Conservation (phyloP, 78 protist genomes). For the Bigelowiella natans region DNA sequence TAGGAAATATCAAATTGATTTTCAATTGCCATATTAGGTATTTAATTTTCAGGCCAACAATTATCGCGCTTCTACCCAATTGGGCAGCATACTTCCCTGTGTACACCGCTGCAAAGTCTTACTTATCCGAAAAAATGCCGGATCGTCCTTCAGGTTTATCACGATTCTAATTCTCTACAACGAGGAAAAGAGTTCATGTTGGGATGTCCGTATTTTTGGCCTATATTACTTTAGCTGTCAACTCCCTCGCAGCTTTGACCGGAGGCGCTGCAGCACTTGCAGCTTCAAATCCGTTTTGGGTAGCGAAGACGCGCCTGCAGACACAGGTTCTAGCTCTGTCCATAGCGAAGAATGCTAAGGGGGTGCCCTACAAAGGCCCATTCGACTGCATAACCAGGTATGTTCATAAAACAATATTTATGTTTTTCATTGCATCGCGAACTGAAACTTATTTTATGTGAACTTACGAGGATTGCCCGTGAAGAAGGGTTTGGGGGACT, state of each 20-base stretch:
- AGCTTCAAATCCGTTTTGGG: neutral
- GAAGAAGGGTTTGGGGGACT: too few relatives aligned
- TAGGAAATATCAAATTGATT: too few relatives aligned
- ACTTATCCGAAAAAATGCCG: neutral
- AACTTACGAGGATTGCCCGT: too few relatives aligned
- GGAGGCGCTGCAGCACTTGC: neutral
- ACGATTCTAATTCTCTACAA: too few relatives aligned
- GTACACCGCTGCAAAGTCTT: neutral
- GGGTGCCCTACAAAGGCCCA: neutral
- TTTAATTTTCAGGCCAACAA: neutral
- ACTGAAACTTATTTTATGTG: too few relatives aligned
- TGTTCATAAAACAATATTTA: neutral
- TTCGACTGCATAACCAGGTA: neutral
- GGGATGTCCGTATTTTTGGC: too few relatives aligned
- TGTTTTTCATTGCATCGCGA: too few relatives aligned
- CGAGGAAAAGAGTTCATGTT: too few relatives aligned
- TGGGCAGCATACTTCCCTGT: neutral
- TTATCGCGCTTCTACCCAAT: neutral
- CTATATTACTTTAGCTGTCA: neutral
- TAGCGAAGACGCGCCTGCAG: neutral
- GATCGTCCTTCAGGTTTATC: neutral
- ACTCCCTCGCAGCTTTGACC: neutral
- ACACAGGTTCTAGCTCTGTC: neutral
- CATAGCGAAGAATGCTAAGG: neutral
- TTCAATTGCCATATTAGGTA: too few relatives aligned